phyloP scores from a whole-genome alignment of 495 filamentous ascomycete species.

The Aspergillus nanangensis region DNA sequence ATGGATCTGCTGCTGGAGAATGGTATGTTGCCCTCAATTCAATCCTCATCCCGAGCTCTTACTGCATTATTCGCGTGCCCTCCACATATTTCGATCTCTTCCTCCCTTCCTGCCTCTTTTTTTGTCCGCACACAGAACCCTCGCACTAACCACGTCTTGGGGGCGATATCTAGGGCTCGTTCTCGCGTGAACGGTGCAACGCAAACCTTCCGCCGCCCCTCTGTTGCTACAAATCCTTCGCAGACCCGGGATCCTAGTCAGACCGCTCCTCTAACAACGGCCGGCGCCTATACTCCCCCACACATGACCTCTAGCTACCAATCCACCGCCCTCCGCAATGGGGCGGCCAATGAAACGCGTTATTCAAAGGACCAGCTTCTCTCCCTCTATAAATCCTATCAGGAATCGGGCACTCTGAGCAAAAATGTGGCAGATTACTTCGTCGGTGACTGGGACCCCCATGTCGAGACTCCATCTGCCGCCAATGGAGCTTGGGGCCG shows the following conservation, averaged over 20 bases:
- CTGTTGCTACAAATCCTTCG: conserved; percentile 60
- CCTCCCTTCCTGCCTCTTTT: neutral
- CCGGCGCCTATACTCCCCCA: conserved; percentile 58
- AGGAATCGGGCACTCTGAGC: conserved; percentile 48
- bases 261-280: conserved; percentile 41
- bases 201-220: conserved; percentile 81
- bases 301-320: conserved; percentile 50
- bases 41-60: neutral
- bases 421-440: conserved; percentile 69
- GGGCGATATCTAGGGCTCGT: conserved; percentile 50
- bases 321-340: conserved; percentile 48
- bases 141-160: too few species aligned
- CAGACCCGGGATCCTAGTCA: conserved; percentile 46
- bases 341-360: conserved; percentile 50
- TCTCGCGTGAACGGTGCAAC: conserved; percentile 73
- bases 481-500: conserved; percentile 72
- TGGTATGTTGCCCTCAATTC: conserved; percentile 39
- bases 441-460: conserved; percentile 72
- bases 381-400: conserved; percentile 63
- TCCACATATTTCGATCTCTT: conserved; percentile 6
- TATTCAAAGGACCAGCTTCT: conserved; percentile 85
- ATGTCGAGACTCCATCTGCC: conserved; percentile 55
- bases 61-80: neutral
- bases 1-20: conserved; percentile 51
- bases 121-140: too few species aligned